Evolutionary conservation across 208 protist genomes (phyloP).

Genomic region (Leishmania mexicana): DNA sequence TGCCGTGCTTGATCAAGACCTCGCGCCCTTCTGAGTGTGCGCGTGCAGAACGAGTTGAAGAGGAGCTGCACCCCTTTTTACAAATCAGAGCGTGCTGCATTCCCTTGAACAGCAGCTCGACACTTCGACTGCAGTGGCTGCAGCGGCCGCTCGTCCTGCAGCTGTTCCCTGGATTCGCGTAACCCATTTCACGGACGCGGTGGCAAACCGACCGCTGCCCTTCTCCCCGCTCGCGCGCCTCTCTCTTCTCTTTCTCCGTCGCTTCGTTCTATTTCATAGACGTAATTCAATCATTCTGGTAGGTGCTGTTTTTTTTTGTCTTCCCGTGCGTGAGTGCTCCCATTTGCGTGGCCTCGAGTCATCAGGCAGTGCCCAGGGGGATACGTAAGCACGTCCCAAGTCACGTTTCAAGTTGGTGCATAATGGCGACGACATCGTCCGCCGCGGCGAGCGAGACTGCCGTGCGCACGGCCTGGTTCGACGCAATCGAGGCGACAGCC

Average conservation of each 20-base stretch:
- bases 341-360: not conserved
- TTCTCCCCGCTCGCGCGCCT: not conserved
- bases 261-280: not conserved
- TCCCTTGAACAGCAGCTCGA: not conserved
- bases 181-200: not conserved
- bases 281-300: not conserved
- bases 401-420: not conserved
- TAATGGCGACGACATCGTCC: conserved; percentile 19
- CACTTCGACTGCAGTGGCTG: not conserved
- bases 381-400: not conserved
- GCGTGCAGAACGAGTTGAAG: not conserved
- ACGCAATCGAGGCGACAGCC: conserved; percentile 65
- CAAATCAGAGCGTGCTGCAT: not conserved
- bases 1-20: not conserved
- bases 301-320: not conserved
- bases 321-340: not conserved
- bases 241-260: not conserved
- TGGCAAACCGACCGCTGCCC: not conserved
- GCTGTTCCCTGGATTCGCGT: not conserved
- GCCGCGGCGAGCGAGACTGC: conserved; percentile 40
- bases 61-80: not conserved
- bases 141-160: not conserved
- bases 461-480: conserved; percentile 59
- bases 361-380: not conserved
- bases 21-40: not conserved